Evolutionary conservation across 169 alveolate genomes (phyloP).

Genomic region (Plasmodium cynomolgi): DNA sequence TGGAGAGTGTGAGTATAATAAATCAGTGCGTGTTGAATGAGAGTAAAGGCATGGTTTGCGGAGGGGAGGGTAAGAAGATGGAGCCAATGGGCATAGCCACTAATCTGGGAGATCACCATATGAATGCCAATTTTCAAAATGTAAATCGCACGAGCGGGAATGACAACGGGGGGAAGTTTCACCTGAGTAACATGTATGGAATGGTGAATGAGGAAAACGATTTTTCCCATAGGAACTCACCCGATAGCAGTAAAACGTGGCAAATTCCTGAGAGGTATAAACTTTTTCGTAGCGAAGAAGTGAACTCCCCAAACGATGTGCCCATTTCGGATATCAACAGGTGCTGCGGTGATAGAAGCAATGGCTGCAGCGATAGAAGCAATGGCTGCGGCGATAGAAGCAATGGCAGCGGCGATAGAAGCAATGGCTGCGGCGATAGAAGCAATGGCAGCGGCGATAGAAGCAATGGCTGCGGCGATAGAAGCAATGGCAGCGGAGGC

Average conservation of each 20-base stretch:
- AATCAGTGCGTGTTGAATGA: slow-evolving; percentile 11
- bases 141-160: not conserved
- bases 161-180: not conserved
- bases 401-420: not conserved
- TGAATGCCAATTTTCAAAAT: not conserved
- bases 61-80: not conserved
- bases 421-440: not conserved
- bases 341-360: not conserved
- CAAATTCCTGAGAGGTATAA: not conserved
- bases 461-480: not conserved
- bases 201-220: not conserved
- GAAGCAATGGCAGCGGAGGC: too few species aligned
- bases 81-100: not conserved
- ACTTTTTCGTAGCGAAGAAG: not conserved
- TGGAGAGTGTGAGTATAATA: not conserved
- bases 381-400: not conserved
- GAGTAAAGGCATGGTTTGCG: not conserved
- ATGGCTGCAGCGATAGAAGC: not conserved
- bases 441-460: not conserved
- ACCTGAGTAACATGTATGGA: not conserved
- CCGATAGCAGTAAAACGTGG: not conserved
- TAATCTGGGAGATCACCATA: not conserved
- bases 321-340: not conserved
- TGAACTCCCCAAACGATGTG: not conserved
- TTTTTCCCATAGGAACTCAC: not conserved